Evolutionary conservation across 1,139 yeast genomes (phyloP).

Genomic region (Saccharomyces hybrid): DNA sequence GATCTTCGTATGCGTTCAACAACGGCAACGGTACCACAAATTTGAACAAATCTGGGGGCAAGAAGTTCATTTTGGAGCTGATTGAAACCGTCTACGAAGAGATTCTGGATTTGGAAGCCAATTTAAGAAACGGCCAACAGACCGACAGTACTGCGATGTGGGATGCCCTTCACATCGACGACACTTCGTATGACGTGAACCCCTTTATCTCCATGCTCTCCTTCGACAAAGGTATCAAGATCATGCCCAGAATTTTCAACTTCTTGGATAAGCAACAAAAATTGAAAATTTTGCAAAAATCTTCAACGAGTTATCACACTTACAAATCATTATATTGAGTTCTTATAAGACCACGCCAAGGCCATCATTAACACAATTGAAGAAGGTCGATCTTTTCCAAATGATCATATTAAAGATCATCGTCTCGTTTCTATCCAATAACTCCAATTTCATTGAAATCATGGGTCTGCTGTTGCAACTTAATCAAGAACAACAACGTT

Average conservation of each 20-base stretch:
- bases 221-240: constrained; percentile 81
- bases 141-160: constrained; percentile 58
- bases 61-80: constrained; percentile 35
- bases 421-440: constrained; percentile 71
- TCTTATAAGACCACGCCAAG: constrained; percentile 59
- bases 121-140: constrained; percentile 58
- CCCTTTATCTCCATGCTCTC: constrained; percentile 82
- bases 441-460: constrained; percentile 73
- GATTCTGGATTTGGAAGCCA: constrained; percentile 74
- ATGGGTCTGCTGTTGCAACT: constrained; percentile 71
- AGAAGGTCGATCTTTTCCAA: constrained; percentile 72
- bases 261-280: constrained; percentile 74
- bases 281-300: constrained; percentile 67
- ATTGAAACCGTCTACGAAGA: constrained; percentile 76
- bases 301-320: constrained; percentile 73
- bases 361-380: constrained; percentile 46
- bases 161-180: constrained; percentile 67
- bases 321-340: constrained; percentile 71
- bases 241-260: constrained; percentile 81
- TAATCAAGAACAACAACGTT: constrained; percentile 63
- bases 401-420: constrained; percentile 77
- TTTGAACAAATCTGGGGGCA: constrained; percentile 34
- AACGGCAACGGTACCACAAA: constrained; percentile 30
- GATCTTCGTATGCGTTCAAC: constrained; percentile 31
- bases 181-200: constrained; percentile 50